A percentile compares a stretch with the other conserved stretches of the same genome.
These are phyloP conservation scores for Suhomyces chickasaworum DNA, from an alignment of 1,139 yeast species.

Conservation along the genomic window DNA sequence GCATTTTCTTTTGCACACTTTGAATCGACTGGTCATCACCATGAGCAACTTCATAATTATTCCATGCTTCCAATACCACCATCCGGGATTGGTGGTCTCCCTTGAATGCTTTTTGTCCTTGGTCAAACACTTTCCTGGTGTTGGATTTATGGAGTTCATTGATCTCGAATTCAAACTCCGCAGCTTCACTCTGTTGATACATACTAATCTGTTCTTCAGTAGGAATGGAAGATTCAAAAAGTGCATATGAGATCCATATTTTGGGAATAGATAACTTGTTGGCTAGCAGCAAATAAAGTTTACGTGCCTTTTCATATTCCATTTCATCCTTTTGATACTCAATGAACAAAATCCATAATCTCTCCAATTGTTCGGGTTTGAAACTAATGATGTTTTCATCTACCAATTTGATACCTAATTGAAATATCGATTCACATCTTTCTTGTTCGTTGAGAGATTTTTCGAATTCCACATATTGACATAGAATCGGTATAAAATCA, in stretches of 20 bases:
- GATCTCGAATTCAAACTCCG: slow-evolving; percentile 54
- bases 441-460: slow-evolving; percentile 66
- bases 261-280: slow-evolving; percentile 36
- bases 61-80: slow-evolving; percentile 62
- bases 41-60: slow-evolving; percentile 62
- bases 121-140: slow-evolving; percentile 58
- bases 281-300: slow-evolving; percentile 49
- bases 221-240: slow-evolving; percentile 72
- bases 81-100: slow-evolving; percentile 49
- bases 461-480: slow-evolving; percentile 70
- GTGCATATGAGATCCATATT: slow-evolving; percentile 69
- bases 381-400: slow-evolving; percentile 9
- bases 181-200: slow-evolving; percentile 42
- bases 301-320: slow-evolving; percentile 60
- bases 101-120: slow-evolving; percentile 53
- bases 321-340: slow-evolving; percentile 61
- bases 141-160: slow-evolving; percentile 53
- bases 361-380: slow-evolving; percentile 13
- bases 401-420: slow-evolving; percentile 44
- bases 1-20: slow-evolving; percentile 51
- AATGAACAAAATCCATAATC: slow-evolving; percentile 53
- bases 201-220: slow-evolving; percentile 49
- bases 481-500: slow-evolving; percentile 22
- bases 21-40: slow-evolving; percentile 50
- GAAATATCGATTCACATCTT: slow-evolving; percentile 63